Evolutionary conservation across 1,284 basidiomycete genomes (phyloP).

Genomic region (Leccinum colubrinum): DNA sequence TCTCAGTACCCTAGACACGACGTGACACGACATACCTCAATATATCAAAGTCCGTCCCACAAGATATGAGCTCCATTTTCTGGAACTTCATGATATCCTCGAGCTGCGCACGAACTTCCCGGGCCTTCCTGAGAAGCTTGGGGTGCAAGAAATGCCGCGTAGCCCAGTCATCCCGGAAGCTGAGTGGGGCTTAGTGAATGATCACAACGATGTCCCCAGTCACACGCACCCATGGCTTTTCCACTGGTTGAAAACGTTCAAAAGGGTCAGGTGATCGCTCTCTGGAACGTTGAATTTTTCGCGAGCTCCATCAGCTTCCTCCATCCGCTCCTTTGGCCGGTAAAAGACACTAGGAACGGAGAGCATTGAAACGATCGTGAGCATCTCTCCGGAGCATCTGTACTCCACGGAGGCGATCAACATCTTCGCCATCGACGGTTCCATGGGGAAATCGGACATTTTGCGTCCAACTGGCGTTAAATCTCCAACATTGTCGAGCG

Average conservation of each 20-base stretch:
- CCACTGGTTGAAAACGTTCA: constrained; percentile 99
- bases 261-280: constrained; percentile 92
- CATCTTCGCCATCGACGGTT: constrained; percentile 98
- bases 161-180: constrained; percentile 91
- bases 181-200: constrained; percentile 30
- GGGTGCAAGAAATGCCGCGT: constrained; percentile 96
- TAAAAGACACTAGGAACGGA: constrained; percentile 98
- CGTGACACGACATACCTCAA: constrained; percentile 60
- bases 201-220: neutral
- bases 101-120: constrained; percentile 94
- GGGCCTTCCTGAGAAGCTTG: constrained; percentile 91
- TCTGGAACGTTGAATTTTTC: constrained; percentile 99
- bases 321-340: constrained; percentile 91
- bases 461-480: constrained; percentile 90
- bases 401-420: constrained; percentile 94
- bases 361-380: constrained; percentile 98
- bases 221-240: constrained; percentile 81
- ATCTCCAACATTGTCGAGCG: constrained; percentile 97
- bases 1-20: neutral
- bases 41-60: constrained; percentile 94
- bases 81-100: constrained; percentile 99
- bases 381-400: constrained; percentile 91
- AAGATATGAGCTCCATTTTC: constrained; percentile 89
- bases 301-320: constrained; percentile 93
- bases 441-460: constrained; percentile 99